Evolutionary conservation across 257 asterid species (phyloP).

Genomic region (Ilex aquifolium): DNA sequence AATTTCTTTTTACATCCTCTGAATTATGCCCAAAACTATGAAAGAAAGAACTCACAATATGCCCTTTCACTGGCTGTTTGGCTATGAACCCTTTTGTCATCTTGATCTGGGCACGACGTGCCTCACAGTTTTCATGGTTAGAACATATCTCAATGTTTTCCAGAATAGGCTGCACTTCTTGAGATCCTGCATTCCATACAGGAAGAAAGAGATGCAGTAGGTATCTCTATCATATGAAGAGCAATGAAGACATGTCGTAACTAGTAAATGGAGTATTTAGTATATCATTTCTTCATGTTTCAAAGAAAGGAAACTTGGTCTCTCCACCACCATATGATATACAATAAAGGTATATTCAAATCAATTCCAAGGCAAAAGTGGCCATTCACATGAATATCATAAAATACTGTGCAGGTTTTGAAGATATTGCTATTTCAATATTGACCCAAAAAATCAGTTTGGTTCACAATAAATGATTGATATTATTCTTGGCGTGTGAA

Average conservation of each 20-base stretch:
- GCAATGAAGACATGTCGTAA: neutral
- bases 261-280: neutral
- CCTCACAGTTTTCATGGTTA: conserved; percentile 75
- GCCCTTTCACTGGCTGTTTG: conserved; percentile 88
- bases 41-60: conserved; percentile 55
- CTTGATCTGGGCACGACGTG: conserved; percentile 67
- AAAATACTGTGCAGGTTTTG: too few species aligned
- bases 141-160: conserved; percentile 64
- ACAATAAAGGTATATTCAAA: too few species aligned
- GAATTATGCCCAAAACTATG: neutral
- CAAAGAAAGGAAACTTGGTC: neutral
- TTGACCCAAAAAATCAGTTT: too few species aligned
- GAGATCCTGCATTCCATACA: conserved; percentile 55
- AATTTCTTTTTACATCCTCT: neutral
- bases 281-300: neutral
- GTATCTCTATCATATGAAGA: neutral
- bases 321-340: too few species aligned
- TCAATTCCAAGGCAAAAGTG: too few species aligned
- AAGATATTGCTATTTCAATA: too few species aligned
- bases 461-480: too few species aligned
- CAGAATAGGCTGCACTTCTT: conserved; percentile 52
- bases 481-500: too few species aligned
- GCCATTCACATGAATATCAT: too few species aligned
- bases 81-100: conserved; percentile 81
- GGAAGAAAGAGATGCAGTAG: conserved; percentile 6